Evolutionary conservation across 2,329 filamentous ascomycete genomes (phyloP).

Genomic region (Pseudogymnoascus sp.): DNA sequence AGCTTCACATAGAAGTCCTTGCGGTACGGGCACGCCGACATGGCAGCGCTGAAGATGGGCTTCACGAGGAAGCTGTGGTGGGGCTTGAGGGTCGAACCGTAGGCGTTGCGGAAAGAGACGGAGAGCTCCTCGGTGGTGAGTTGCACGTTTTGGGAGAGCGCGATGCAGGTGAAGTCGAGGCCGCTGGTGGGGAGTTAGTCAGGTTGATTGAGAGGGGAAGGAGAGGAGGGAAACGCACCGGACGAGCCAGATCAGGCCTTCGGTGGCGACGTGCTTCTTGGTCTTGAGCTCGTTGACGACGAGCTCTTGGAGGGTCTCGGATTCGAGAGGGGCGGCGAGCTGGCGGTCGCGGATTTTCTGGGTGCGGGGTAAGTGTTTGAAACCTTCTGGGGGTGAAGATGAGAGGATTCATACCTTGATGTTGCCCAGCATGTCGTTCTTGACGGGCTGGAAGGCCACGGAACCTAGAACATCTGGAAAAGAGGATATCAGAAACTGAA

Average conservation of each 20-base stretch:
- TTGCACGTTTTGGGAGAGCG: constrained; percentile 68
- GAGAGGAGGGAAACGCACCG: constrained; percentile 49
- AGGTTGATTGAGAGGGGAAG: not conserved
- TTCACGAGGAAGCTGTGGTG: constrained; percentile 86
- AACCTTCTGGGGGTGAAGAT: not conserved
- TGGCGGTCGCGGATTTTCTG: constrained; percentile 87
- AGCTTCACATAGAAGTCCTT: constrained; percentile 91
- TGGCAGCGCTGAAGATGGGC: constrained; percentile 86
- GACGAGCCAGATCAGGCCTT: constrained; percentile 84
- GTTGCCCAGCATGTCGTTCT: constrained; percentile 85
- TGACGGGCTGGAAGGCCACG: constrained; percentile 81
- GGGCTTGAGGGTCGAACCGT: constrained; percentile 79
- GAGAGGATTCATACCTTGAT: constrained; percentile 58
- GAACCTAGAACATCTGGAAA: constrained; percentile 53
- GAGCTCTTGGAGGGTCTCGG: constrained; percentile 77
- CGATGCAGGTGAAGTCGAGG: constrained; percentile 86
- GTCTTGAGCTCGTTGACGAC: constrained; percentile 79
- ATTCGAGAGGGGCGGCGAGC: constrained; percentile 67
- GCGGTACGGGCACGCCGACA: constrained; percentile 87
- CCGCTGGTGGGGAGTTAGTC: constrained; percentile 47
- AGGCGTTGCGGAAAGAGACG: constrained; percentile 78
- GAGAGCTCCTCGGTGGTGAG: constrained; percentile 68
- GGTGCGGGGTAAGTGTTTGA: constrained; percentile 8
- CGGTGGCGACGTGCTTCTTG: constrained; percentile 81
- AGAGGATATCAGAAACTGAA: not conserved